A percentile compares a stretch with the other conserved stretches of the same genome.
Evolutionary conservation across 2,329 filamentous ascomycete species (phyloP).

Genomic region (Phaeosphaeria sp.): DNA sequence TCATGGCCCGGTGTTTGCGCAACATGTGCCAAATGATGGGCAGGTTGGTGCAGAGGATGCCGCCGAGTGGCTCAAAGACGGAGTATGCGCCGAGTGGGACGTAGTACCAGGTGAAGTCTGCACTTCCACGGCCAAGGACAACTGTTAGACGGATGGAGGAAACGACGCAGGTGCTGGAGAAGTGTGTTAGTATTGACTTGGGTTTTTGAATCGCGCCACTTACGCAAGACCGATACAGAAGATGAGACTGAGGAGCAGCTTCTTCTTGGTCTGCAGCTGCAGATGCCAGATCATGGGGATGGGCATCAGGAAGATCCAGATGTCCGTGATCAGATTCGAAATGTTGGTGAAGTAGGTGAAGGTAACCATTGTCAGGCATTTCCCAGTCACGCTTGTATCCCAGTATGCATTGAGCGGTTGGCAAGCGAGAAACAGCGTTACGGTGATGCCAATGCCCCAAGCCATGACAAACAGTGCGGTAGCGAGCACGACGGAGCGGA

Average conservation of each 20-base stretch:
- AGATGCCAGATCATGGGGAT: constrained; percentile 44
- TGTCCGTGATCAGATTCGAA: constrained; percentile 40
- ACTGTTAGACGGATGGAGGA: constrained; percentile 40
- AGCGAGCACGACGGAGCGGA: constrained; percentile 35
- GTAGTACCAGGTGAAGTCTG: constrained; percentile 44
- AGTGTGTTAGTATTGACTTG: neutral
- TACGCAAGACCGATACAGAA: constrained; percentile 44
- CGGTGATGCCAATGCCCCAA: constrained; percentile 43
- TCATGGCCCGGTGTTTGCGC: constrained; percentile 28
- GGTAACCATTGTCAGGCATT: constrained; percentile 35
- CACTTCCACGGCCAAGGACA: constrained; percentile 36
- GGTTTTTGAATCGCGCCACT: constrained; percentile 4
- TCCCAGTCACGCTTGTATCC: constrained; percentile 33
- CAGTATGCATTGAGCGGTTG: constrained; percentile 39
- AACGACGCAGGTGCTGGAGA: constrained; percentile 40
- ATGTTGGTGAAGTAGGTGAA: constrained; percentile 46
- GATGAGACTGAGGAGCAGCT: constrained; percentile 38
- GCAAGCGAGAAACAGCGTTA: constrained; percentile 37
- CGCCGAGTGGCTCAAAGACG: constrained; percentile 43
- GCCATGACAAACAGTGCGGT: constrained; percentile 35
- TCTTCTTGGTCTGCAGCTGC: constrained; percentile 42
- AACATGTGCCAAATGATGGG: constrained; percentile 45
- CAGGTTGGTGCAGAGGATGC: constrained; percentile 43
- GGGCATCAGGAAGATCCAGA: constrained; percentile 44
- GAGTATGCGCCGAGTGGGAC: constrained; percentile 44